Conservation (phyloP, 257 asterid genomes). For the Salvia hispanica region DNA sequence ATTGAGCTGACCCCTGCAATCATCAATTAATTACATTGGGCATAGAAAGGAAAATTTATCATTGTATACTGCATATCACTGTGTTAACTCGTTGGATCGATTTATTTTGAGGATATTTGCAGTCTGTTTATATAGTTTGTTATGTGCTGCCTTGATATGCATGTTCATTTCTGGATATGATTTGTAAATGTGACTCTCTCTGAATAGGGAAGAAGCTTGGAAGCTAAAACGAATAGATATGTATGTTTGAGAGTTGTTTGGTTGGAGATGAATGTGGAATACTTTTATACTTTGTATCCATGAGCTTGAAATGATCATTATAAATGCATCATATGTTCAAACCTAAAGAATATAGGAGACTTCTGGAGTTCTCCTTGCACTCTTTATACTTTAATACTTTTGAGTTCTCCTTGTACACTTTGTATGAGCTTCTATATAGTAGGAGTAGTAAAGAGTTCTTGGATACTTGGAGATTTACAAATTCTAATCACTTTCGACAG, state of each 20-base stretch:
- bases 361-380: too few species aligned
- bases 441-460: background rate
- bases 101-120: background rate
- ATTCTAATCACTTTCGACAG: background rate
- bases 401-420: background rate
- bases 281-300: background rate
- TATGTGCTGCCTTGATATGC: background rate
- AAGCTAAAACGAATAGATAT: background rate
- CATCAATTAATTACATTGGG: background rate
- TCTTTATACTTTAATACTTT: too few species aligned
- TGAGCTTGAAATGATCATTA: constrained; percentile 1
- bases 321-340: background rate
- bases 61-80: constrained; percentile 26
- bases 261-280: background rate
- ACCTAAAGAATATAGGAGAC: too few species aligned
- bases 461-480: background rate
- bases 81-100: constrained; percentile 15
- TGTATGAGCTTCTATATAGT: background rate
- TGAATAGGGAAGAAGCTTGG: background rate
- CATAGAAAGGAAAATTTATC: background rate
- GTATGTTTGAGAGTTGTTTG: background rate
- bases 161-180: background rate
- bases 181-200: background rate
- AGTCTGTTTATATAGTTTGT: background rate
- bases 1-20: background rate